Conservation (phyloP, 305 asterid genomes). For the Rubia tinctorum region DNA sequence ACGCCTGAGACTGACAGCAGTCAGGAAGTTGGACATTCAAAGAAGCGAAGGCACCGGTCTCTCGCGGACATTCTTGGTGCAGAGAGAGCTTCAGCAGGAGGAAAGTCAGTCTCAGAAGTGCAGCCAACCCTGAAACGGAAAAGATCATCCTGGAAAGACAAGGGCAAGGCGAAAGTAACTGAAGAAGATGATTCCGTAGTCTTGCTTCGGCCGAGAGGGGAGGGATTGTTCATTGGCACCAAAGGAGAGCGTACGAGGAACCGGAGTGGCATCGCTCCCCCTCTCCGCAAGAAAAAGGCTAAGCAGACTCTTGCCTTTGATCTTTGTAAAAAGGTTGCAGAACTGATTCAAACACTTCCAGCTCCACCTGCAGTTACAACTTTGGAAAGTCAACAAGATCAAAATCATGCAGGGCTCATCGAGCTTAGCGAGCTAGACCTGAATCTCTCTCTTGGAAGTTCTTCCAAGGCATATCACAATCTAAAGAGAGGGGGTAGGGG, state of each 20-base stretch:
- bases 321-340: slow-evolving; percentile 12
- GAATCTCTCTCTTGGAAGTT: slow-evolving; percentile 22
- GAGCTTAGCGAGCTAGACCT: slow-evolving; percentile 9
- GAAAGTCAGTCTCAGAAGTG: slow-evolving; percentile 11
- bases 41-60: slow-evolving; percentile 20
- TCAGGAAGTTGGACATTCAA: neutral
- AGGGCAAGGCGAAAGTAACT: slow-evolving; percentile 17
- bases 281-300: slow-evolving; percentile 14
- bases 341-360: slow-evolving; percentile 16
- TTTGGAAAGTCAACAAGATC: slow-evolving; percentile 4
- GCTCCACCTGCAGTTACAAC: slow-evolving; percentile 16
- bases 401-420: slow-evolving; percentile 12
- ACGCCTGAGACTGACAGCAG: slow-evolving; percentile 9
- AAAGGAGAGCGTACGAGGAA: neutral
- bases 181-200: slow-evolving; percentile 17
- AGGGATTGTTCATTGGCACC: slow-evolving; percentile 10
- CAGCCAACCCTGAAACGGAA: slow-evolving; percentile 27
- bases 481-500: slow-evolving; percentile 7
- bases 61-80: slow-evolving; percentile 33
- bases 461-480: neutral
- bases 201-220: slow-evolving; percentile 20
- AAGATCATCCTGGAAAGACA: slow-evolving; percentile 19
- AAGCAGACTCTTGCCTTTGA: neutral
- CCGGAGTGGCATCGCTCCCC: slow-evolving; percentile 10
- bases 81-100: slow-evolving; percentile 20